phyloP scores from a whole-genome alignment of 805 yeast species.

The Debaryomyces hansenii region DNA sequence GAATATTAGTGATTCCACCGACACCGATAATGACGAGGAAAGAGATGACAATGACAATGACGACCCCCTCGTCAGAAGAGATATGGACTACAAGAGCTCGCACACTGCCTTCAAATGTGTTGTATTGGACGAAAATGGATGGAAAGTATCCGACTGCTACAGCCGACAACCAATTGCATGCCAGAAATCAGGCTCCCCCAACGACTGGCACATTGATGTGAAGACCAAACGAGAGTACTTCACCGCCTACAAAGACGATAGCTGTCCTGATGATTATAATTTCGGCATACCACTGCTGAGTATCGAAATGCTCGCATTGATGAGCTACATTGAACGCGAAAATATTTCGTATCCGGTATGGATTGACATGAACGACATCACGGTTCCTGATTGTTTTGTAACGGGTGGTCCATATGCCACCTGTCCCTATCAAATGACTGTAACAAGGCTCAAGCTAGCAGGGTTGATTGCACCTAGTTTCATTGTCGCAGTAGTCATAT shows the following conservation, averaged over 20 bases:
- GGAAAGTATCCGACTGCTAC: constrained; percentile 72
- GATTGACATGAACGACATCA: constrained; percentile 81
- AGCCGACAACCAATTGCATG: constrained; percentile 56
- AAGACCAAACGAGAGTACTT: constrained; percentile 41
- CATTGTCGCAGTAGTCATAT: constrained; percentile 52
- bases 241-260: constrained; percentile 27
- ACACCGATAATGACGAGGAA: constrained; percentile 4
- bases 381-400: constrained; percentile 79
- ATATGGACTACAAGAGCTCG: not conserved
- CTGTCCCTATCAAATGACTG: constrained; percentile 73
- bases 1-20: not conserved
- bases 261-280: constrained; percentile 35
- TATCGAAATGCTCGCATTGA: constrained; percentile 30
- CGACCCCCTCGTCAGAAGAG: no score
- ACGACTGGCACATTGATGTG: constrained; percentile 43
- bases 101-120: constrained; percentile 44
- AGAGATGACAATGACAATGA: not conserved
- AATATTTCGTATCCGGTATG: constrained; percentile 49
- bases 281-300: constrained; percentile 37
- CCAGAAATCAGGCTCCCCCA: constrained; percentile 35
- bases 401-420: constrained; percentile 72
- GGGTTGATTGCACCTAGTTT: constrained; percentile 68
- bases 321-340: constrained; percentile 24
- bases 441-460: constrained; percentile 56
- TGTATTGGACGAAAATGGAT: constrained; percentile 44